Percentiles rank a stretch among this genome's conserved stretches.
Conservation (phyloP, 1,139 yeast species). For the Suhomyces choctaworum region DNA sequence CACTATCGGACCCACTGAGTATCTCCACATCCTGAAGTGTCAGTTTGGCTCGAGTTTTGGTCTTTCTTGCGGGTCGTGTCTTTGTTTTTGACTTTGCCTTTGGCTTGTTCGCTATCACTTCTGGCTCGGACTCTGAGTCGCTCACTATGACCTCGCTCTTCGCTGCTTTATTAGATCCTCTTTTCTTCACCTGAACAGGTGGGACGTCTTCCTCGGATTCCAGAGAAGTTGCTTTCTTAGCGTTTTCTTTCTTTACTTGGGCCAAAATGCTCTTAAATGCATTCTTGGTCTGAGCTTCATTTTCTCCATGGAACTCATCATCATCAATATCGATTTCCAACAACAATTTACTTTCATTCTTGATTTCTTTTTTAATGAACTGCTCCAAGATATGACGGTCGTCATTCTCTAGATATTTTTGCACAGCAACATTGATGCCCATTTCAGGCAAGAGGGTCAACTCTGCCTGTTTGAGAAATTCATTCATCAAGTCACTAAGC, state of each 20-base stretch:
- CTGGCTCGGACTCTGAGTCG: constrained; percentile 9
- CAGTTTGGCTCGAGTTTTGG: constrained; percentile 6
- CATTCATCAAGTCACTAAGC: constrained; percentile 61
- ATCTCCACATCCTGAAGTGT: constrained; percentile 11
- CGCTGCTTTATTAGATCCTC: background rate
- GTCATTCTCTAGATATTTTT: constrained; percentile 74
- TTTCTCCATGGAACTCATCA: constrained; percentile 32
- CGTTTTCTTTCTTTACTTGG: constrained; percentile 24
- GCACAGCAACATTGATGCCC: constrained; percentile 74
- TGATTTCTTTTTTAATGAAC: constrained; percentile 68
- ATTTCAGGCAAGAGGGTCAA: constrained; percentile 72
- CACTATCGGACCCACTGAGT: constrained; percentile 11
- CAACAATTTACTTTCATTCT: constrained; percentile 59
- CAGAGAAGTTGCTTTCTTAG: constrained; percentile 1
- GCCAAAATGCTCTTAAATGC: constrained; percentile 32
- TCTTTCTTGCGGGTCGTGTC: background rate
- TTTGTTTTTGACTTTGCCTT: background rate
- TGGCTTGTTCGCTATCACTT: background rate
- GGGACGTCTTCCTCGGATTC: background rate
- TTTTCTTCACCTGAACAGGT: background rate
- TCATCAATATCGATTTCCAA: constrained; percentile 44
- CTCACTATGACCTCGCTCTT: constrained; percentile 2
- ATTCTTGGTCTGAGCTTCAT: constrained; percentile 28
- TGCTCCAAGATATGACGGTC: constrained; percentile 70
- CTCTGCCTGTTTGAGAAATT: constrained; percentile 60